Conservation (phyloP, 257 asterid species). For the Phtheirospermum japonicum region DNA sequence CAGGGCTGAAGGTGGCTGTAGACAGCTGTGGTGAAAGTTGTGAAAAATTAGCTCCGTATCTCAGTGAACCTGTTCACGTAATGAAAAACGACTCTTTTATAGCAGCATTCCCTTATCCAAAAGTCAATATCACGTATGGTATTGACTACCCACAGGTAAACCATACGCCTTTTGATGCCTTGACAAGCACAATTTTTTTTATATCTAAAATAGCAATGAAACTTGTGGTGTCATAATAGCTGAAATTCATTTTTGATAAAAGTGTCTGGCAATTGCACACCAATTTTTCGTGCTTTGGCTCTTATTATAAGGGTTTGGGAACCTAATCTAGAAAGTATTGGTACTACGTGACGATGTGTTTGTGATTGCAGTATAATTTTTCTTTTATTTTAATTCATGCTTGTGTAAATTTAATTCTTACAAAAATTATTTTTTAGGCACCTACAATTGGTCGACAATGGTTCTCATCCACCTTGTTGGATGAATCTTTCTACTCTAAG, state of each 20-base stretch:
- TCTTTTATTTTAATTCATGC: conserved; percentile 16
- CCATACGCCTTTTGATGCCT: conserved; percentile 14
- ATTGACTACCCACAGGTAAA: conserved; percentile 78
- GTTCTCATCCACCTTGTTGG: conserved; percentile 59
- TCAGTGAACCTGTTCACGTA: conserved; percentile 60
- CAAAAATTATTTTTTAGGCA: conserved; percentile 46
- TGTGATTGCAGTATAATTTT: background rate
- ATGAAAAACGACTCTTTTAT: conserved; percentile 68
- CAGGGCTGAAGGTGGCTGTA: conserved; percentile 66
- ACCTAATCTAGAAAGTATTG: conserved; percentile 14
- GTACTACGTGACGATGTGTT: background rate
- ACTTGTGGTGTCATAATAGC: conserved; percentile 2
- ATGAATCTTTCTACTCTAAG: conserved; percentile 48
- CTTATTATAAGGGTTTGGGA: background rate
- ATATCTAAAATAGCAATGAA: background rate
- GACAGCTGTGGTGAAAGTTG: conserved; percentile 51
- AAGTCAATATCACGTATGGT: conserved; percentile 65
- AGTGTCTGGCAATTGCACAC: background rate
- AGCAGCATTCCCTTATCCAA: conserved; percentile 71
- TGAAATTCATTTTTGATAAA: conserved; percentile 21
- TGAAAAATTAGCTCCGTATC: conserved; percentile 71
- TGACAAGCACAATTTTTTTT: background rate
- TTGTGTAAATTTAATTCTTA: background rate
- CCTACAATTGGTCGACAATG: conserved; percentile 85
- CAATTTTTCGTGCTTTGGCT: conserved; percentile 9